Percentiles rank a stretch among this genome's conserved stretches.
Conservation (phyloP, 2,329 filamentous ascomycete genomes). For the Penicillium sp. region DNA sequence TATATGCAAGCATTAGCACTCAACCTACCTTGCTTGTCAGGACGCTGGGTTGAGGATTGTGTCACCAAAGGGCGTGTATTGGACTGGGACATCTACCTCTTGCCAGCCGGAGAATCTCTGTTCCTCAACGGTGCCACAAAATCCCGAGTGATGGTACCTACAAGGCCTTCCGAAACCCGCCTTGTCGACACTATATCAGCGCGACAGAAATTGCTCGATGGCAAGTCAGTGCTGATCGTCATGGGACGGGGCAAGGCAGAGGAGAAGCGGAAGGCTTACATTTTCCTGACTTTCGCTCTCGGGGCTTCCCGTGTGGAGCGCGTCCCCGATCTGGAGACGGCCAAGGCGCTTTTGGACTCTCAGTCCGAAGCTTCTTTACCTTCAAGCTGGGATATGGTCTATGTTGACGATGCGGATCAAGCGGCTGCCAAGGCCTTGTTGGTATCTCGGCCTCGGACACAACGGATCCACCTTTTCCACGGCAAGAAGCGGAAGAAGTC, state of each 20-base stretch:
- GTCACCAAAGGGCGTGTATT: slow-evolving; percentile 60
- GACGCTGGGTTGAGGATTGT: slow-evolving; percentile 76
- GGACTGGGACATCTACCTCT: slow-evolving; percentile 76
- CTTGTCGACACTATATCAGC: slow-evolving; percentile 57
- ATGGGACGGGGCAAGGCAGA: slow-evolving; percentile 62
- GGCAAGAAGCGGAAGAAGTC: slow-evolving; percentile 47
- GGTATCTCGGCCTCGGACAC: slow-evolving; percentile 17
- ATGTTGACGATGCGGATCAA: slow-evolving; percentile 65
- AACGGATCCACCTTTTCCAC: slow-evolving; percentile 27
- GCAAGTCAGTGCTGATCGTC: slow-evolving; percentile 69
- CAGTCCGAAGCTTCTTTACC: slow-evolving; percentile 44
- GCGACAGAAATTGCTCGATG: slow-evolving; percentile 63
- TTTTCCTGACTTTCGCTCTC: slow-evolving; percentile 76
- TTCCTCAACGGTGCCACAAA: slow-evolving; percentile 74
- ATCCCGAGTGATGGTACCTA: slow-evolving; percentile 66
- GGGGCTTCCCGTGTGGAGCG: slow-evolving; percentile 67
- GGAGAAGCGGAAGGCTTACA: slow-evolving; percentile 67
- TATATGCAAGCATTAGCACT: slow-evolving; percentile 93
- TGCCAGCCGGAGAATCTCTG: slow-evolving; percentile 77
- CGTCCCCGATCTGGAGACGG: slow-evolving; percentile 65
- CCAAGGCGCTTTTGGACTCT: slow-evolving; percentile 57
- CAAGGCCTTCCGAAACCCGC: slow-evolving; percentile 56
- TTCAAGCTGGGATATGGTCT: slow-evolving; percentile 69
- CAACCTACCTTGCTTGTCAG: slow-evolving; percentile 79
- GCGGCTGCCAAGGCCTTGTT: slow-evolving; percentile 53